phyloP scores from a whole-genome alignment of 805 yeast species.

The Candida hungchunana region DNA sequence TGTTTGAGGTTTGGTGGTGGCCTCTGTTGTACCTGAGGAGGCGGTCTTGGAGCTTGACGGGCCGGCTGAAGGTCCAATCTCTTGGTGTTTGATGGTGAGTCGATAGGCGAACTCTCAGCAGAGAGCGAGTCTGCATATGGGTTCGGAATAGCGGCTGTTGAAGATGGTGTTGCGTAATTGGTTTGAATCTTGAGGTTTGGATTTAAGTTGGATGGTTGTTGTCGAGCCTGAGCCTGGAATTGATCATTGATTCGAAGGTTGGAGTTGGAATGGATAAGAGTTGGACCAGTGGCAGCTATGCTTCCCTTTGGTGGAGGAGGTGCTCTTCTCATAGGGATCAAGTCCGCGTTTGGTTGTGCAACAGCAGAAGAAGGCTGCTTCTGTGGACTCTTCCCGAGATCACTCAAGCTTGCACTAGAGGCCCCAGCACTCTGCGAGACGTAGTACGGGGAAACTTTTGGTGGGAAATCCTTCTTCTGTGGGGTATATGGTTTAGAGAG shows the following conservation, averaged over 20 bases:
- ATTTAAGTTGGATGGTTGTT: conserved; percentile 37
- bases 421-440: conserved; percentile 14
- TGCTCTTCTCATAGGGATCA: conserved; percentile 50
- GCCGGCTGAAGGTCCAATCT: conserved; percentile 22
- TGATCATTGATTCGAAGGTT: conserved; percentile 10
- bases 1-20: conserved; percentile 9
- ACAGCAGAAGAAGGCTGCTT: conserved; percentile 1
- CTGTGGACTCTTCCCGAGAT: conserved; percentile 5
- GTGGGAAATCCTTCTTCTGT: conserved; percentile 39
- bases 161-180: conserved; percentile 8
- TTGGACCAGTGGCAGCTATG: neutral
- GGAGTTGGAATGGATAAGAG: conserved; percentile 10
- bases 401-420: conserved; percentile 3
- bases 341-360: conserved; percentile 23
- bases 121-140: conserved; percentile 20
- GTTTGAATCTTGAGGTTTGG: conserved; percentile 34
- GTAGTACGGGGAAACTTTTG: conserved; percentile 28
- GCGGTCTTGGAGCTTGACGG: conserved; percentile 29
- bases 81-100: conserved; percentile 13
- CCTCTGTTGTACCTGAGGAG: conserved; percentile 4
- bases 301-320: conserved; percentile 46
- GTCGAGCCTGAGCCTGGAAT: conserved; percentile 39
- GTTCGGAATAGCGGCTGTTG: conserved; percentile 17
- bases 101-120: conserved; percentile 10
- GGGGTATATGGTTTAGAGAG: conserved; percentile 43